These are phyloP conservation scores for Hymenoscyphus scutula DNA, from an alignment of 2,329 filamentous ascomycete species.

Conservation along the genomic window DNA sequence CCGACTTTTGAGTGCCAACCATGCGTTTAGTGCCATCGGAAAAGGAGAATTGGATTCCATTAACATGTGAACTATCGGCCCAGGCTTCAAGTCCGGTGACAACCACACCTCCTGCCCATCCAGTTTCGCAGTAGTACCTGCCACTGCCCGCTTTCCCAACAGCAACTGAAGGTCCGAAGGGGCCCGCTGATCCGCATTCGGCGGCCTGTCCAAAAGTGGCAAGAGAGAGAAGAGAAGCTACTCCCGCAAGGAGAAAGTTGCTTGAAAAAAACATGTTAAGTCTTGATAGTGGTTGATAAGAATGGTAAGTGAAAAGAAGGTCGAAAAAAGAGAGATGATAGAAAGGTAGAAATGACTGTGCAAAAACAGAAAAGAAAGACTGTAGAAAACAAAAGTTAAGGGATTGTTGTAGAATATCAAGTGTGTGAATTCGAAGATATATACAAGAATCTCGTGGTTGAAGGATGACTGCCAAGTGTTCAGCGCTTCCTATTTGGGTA, in stretches of 20 bases:
- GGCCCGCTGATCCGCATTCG: background rate
- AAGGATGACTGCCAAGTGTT: too few relatives aligned
- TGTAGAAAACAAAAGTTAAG: too few relatives aligned
- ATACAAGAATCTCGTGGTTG: too few relatives aligned
- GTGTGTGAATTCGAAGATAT: too few relatives aligned
- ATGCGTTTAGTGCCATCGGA: conserved; percentile 5
- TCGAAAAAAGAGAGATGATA: background rate
- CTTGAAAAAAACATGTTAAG: background rate
- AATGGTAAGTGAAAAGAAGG: background rate
- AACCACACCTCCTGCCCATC: background rate
- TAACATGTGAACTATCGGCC: background rate
- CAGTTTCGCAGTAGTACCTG: background rate
- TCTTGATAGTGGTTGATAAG: background rate
- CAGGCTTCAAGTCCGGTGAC: conserved; percentile 8
- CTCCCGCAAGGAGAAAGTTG: background rate
- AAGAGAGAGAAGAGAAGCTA: background rate
- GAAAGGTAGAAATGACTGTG: background rate
- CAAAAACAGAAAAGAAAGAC: too few relatives aligned
- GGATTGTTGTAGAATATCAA: background rate
- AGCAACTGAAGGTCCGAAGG: background rate
- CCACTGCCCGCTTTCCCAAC: background rate
- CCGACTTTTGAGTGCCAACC: background rate
- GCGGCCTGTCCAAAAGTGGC: background rate
- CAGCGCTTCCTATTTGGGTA: too few relatives aligned
- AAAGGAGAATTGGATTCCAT: conserved; percentile 7